Evolutionary conservation across 257 asterid genomes (phyloP), one percentile per base, ranked within the genome.

Genomic region (Gynochthodes officinalis): DNA sequence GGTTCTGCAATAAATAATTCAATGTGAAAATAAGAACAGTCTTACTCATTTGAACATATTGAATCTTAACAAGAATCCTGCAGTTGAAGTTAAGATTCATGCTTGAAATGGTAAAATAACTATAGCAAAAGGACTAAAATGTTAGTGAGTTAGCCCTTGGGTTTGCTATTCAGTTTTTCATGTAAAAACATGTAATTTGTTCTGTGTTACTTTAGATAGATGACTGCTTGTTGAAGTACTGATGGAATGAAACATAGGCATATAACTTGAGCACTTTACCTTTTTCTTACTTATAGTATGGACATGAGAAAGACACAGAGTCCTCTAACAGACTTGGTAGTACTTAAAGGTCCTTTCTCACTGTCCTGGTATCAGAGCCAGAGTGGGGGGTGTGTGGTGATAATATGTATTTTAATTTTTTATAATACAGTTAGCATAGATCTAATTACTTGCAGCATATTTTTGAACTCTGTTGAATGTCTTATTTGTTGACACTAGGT

Each of bases 1-100:
- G 96, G 93, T 73, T 89, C 99, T 94, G 96, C 90, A 81, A 48
- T 76, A 63, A 57, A 84, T n/a, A 37, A 50, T 33, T 59, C 67
- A 43, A 18, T 7, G 79, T 28, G 46, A 67, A 80, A 27, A 75
- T 74, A 77, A 78, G 73, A 73, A 73, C 73, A 15, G 28, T 4
- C 27, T 13, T 59, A 33, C 55, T 44, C 63, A 35, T 64, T 70
- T n/a, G 52, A 28, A 3, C 4, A 64, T 2, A 10, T 25, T 21
- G n/a, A 37, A n/a, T n/a, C n/a, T n/a, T n/a, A n/a, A n/a, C n/a
- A n/a, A n/a, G n/a, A n/a, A n/a, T n/a, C n/a, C n/a, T n/a, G n/a
- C n/a, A n/a, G n/a, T n/a, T 23, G 15, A 72, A 37, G 2, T 9
- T 13, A 42, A 61, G 4, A 32, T 46, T 39, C 12, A 73, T 67